Evolutionary conservation across 2,329 filamentous ascomycete species (phyloP), one percentile per base, ranked within the genome.

Genomic region (Calonectria multiphialidica): DNA sequence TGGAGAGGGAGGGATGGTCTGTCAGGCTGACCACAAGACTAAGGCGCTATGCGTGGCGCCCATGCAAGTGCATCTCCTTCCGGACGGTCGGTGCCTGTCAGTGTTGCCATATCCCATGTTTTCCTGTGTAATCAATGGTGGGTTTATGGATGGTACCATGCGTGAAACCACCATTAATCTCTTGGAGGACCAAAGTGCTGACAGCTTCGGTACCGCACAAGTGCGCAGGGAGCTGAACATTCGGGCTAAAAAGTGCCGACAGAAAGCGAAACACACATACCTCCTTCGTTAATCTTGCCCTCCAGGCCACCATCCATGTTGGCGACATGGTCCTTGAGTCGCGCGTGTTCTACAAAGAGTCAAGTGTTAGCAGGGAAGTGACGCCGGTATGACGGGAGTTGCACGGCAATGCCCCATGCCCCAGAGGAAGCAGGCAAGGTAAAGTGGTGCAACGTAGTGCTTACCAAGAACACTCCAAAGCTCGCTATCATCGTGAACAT

Each of bases 401-500:
- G 33, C 70, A 77, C 71, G 70, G 69, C 40, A 75, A 71, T 70
- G 71, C 53, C 67, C 49, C 50, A 64, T 53, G 33, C 40, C n/a
- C 47, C 49, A 12, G 40, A n/a, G 23, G 47, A 53, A 25, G 57
- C 49, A 42, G 59, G 40, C 33, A 57, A 57, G 61, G 42, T 62
- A 35, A 55, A 73, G 71, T 71, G 62, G 71, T 75, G 74, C 65
- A 75, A 71, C 67, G 63, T 57, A 45, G 42, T 68, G 73, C 93
- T 84, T 89, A 96, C 94, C 94, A 74, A 98, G 88, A 72, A 97
- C 96, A 82, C 94, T 98, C 97, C 97, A 99, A 40, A 99, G 88
- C 82, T 98, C 97, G 6, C 96, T 98, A 84, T 99, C 97, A 84
- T 98, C 96, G 81, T 98, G 96, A 67, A 97, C 95, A 82, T 98